Evolutionary conservation across 2,329 filamentous ascomycete species (phyloP).

Genomic region (Fusarium denticulatum): DNA sequence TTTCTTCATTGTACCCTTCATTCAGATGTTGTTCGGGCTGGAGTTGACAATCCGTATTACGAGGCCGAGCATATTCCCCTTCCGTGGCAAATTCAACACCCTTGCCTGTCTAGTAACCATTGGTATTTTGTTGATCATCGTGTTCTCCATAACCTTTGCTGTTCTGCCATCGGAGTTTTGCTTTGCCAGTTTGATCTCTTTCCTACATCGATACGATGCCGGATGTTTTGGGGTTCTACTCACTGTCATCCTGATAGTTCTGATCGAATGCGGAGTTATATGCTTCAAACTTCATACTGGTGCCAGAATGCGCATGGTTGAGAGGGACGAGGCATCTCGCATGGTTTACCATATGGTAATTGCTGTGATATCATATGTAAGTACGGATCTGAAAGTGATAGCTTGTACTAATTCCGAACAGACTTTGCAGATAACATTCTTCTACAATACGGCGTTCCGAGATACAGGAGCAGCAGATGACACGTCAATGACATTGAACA

Average conservation of each 20-base stretch:
- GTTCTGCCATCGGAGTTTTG: conserved; percentile 67
- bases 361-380: conserved; percentile 66
- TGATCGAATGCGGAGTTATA: conserved; percentile 62
- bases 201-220: conserved; percentile 68
- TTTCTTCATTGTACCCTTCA: conserved; percentile 72
- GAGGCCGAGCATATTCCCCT: conserved; percentile 64
- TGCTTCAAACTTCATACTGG: conserved; percentile 66
- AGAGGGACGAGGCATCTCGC: conserved; percentile 71
- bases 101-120: conserved; percentile 65
- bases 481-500: conserved; percentile 61
- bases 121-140: conserved; percentile 61
- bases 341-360: conserved; percentile 75
- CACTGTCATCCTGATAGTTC: conserved; percentile 59
- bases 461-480: conserved; percentile 49
- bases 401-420: conserved; percentile 51
- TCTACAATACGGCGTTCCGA: conserved; percentile 64
- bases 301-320: conserved; percentile 64
- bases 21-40: conserved; percentile 72
- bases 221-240: conserved; percentile 65
- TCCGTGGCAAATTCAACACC: conserved; percentile 68
- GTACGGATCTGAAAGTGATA: conserved; percentile 38
- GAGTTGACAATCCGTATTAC: conserved; percentile 69
- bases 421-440: conserved; percentile 71
- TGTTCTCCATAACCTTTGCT: conserved; percentile 68
- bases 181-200: conserved; percentile 75